These are phyloP conservation scores for Aspergillus cristatus DNA, from an alignment of 495 filamentous ascomycete genomes.

Conservation along the genomic window DNA sequence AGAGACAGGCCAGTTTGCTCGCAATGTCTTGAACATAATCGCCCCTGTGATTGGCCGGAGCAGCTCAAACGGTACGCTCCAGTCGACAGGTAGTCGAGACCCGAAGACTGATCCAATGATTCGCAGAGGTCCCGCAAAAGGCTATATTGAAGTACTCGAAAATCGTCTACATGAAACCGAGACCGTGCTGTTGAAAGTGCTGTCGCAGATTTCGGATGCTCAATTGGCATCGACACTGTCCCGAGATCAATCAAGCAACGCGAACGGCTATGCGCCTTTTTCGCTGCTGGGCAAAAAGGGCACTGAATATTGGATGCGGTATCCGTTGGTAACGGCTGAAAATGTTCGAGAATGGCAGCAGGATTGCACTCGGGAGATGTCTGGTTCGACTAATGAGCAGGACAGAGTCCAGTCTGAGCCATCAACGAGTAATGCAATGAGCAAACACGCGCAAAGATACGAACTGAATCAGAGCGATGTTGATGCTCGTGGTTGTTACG, in stretches of 20 bases:
- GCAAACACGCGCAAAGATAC: not conserved
- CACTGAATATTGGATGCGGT: slow-evolving; percentile 26
- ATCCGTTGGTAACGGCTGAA: slow-evolving; percentile 23
- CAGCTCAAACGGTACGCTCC: slow-evolving; percentile 25
- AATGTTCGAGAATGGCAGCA: slow-evolving; percentile 30
- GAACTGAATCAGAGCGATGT: too few species aligned
- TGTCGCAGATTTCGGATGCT: slow-evolving; percentile 21
- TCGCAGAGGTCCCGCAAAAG: slow-evolving; percentile 31
- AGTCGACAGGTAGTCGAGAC: not conserved
- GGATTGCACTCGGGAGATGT: slow-evolving; percentile 10
- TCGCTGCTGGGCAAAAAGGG: slow-evolving; percentile 22
- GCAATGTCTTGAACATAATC: slow-evolving; percentile 27
- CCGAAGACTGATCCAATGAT: not conserved
- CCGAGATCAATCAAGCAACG: not conserved
- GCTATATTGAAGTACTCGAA: slow-evolving; percentile 31
- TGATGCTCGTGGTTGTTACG: too few species aligned
- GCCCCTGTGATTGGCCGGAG: slow-evolving; percentile 31
- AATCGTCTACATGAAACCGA: slow-evolving; percentile 31
- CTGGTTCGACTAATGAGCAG: not conserved
- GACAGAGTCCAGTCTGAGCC: not conserved
- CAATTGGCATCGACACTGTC: slow-evolving; percentile 18
- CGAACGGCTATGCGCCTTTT: slow-evolving; percentile 12
- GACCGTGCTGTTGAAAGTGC: slow-evolving; percentile 19
- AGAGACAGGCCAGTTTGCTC: slow-evolving; percentile 24
- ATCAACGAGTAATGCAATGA: not conserved